Conservation (phyloP, 106 monocot genomes). For the Narthecium ossifragum region DNA sequence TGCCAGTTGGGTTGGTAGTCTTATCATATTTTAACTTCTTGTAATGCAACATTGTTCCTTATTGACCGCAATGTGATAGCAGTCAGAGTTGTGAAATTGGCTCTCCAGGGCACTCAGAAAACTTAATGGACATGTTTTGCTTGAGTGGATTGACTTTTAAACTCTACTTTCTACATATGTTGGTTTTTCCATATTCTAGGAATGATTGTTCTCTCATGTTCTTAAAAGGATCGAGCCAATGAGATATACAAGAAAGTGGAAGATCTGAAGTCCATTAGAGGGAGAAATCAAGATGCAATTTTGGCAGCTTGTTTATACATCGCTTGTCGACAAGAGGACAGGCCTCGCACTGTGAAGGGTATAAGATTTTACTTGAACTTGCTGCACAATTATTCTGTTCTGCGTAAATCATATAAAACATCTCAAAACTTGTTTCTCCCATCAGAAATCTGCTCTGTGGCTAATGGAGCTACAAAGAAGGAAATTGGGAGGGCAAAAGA, state of each 20-base stretch:
- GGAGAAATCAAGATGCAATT: constrained; percentile 67
- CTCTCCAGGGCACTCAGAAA: too few species aligned
- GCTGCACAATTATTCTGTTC: too few species aligned
- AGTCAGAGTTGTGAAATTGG: too few species aligned
- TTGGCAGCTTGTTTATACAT: constrained; percentile 60
- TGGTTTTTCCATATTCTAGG: background rate
- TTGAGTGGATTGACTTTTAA: too few species aligned
- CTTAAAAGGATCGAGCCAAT: constrained; percentile 53
- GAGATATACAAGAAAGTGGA: constrained; percentile 65
- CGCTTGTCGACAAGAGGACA: constrained; percentile 59
- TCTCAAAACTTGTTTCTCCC: background rate
- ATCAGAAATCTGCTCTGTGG: constrained; percentile 56
- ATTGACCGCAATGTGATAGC: too few species aligned
- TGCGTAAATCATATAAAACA: too few species aligned
- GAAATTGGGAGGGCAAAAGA: constrained; percentile 68
- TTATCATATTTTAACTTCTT: too few species aligned
- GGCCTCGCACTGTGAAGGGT: constrained; percentile 63
- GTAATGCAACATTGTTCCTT: too few species aligned
- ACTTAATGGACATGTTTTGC: too few species aligned
- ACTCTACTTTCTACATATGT: too few species aligned
- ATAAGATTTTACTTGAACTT: too few species aligned
- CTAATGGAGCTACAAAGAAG: constrained; percentile 72
- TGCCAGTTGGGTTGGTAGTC: too few species aligned
- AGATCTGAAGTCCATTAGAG: constrained; percentile 36
- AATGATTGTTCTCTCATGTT: background rate